A percentile compares a stretch with the other conserved stretches of the same genome.
phyloP scores from a whole-genome alignment of 2,329 filamentous ascomycete species.

The Pseudopyricularia cyperi region DNA sequence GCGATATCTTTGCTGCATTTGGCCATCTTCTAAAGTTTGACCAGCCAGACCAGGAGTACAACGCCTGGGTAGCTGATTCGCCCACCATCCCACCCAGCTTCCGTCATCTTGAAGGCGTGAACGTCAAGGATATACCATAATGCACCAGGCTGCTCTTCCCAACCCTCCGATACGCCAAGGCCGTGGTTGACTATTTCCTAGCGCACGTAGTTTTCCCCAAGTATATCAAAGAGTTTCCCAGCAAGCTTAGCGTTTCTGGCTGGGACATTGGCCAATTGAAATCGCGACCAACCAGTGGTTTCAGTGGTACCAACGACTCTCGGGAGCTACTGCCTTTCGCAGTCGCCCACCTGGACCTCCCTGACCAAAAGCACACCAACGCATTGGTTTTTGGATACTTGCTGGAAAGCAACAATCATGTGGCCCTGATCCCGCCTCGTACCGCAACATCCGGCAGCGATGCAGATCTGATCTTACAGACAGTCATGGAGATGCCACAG shows the following conservation, averaged over 20 bases:
- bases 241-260: conserved; percentile 51
- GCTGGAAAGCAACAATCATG: conserved; percentile 27
- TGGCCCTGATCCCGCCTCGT: conserved; percentile 27
- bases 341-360: conserved; percentile 42
- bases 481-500: conserved; percentile 24
- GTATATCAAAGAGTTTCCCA: conserved; percentile 47
- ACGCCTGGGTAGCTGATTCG: conserved; percentile 27
- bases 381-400: conserved; percentile 50
- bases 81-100: conserved; percentile 23
- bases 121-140: conserved; percentile 39
- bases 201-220: conserved; percentile 43
- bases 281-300: conserved; percentile 42
- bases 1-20: conserved; percentile 35
- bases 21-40: conserved; percentile 34
- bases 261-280: conserved; percentile 49
- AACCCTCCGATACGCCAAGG: conserved; percentile 34
- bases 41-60: conserved; percentile 36
- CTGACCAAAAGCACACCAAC: conserved; percentile 48
- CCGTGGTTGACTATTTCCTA: conserved; percentile 51
- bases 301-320: conserved; percentile 59
- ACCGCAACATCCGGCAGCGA: conserved; percentile 11
- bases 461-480: conserved; percentile 28
- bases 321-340: conserved; percentile 40
- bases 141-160: conserved; percentile 39
- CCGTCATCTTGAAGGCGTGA: conserved; percentile 34